phyloP scores from a whole-genome alignment of 495 filamentous ascomycete species.

The Penicillium cinerascens region DNA sequence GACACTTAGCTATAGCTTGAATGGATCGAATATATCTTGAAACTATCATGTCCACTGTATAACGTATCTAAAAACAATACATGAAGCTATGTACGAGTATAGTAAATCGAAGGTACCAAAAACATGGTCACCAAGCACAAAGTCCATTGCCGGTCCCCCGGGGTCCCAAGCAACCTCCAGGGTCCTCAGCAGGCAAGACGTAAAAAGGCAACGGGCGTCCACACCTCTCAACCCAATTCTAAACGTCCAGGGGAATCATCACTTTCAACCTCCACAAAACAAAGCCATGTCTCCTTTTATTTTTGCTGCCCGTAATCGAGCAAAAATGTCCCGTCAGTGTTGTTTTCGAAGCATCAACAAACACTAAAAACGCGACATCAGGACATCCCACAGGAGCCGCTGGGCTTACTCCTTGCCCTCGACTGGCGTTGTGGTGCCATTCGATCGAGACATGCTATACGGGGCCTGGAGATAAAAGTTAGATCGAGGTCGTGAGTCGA shows the following conservation, averaged over 20 bases:
- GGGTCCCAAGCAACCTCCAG: neutral
- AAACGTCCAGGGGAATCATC: conserved; percentile 19
- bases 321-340: neutral
- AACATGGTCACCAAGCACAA: conserved; percentile 10
- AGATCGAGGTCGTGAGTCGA: neutral
- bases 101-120: neutral
- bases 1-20: neutral
- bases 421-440: conserved; percentile 41
- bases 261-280: neutral
- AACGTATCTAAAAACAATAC: conserved; percentile 4
- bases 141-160: neutral
- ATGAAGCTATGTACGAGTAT: conserved; percentile 18
- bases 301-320: neutral
- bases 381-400: neutral
- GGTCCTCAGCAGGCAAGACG: conserved; percentile 6
- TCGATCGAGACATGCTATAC: conserved; percentile 45
- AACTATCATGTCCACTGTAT: neutral
- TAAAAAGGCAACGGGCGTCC: neutral
- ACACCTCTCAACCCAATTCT: conserved; percentile 2
- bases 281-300: neutral
- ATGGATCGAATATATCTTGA: neutral
- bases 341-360: neutral
- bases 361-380: neutral
- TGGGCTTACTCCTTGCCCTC: conserved; percentile 23
- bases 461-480: conserved; percentile 33